These are phyloP conservation scores for Eremomyces bilateralis DNA, from an alignment of 495 filamentous ascomycete species.

Conservation along the genomic window DNA sequence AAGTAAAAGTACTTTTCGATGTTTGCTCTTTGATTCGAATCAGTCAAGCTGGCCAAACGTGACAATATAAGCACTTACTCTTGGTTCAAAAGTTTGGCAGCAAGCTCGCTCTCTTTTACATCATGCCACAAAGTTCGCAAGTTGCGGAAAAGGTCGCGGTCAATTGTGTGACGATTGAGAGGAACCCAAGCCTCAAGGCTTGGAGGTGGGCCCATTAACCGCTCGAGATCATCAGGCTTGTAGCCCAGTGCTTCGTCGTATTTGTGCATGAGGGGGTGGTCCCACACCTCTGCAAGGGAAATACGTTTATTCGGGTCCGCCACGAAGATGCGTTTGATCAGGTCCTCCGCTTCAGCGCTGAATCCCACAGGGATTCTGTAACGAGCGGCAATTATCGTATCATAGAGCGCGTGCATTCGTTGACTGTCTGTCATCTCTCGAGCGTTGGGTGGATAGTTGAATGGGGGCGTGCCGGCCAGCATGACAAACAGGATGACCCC, in stretches of 20 bases:
- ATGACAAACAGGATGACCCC: conserved; percentile 77
- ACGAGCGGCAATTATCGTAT: conserved; percentile 43
- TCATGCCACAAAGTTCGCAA: conserved; percentile 76
- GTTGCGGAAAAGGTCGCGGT: conserved; percentile 59
- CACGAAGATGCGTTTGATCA: conserved; percentile 55
- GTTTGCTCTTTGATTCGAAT: conserved; percentile 34
- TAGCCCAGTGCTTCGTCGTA: conserved; percentile 31
- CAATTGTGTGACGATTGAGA: conserved; percentile 35
- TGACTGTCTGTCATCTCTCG: conserved; percentile 26
- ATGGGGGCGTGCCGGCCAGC: conserved; percentile 60
- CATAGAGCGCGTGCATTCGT: conserved; percentile 31
- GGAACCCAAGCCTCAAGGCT: conserved; percentile 31
- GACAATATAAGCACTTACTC: conserved; percentile 34
- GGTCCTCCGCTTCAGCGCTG: conserved; percentile 48
- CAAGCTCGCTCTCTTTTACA: conserved; percentile 46
- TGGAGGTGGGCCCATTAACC: conserved; percentile 31
- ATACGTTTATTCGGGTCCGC: conserved; percentile 56
- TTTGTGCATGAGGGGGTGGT: conserved; percentile 58
- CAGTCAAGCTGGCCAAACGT: conserved; percentile 4
- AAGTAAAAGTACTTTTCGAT: conserved; percentile 85
- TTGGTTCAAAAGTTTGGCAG: conserved; percentile 37
- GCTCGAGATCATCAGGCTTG: conserved; percentile 21
- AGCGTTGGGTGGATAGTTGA: conserved; percentile 20
- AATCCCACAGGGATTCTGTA: conserved; percentile 51
- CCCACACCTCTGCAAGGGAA: conserved; percentile 56